Evolutionary conservation across 192 early-diverging fungal genomes (phyloP).

Genomic region (Podila minutissima): DNA sequence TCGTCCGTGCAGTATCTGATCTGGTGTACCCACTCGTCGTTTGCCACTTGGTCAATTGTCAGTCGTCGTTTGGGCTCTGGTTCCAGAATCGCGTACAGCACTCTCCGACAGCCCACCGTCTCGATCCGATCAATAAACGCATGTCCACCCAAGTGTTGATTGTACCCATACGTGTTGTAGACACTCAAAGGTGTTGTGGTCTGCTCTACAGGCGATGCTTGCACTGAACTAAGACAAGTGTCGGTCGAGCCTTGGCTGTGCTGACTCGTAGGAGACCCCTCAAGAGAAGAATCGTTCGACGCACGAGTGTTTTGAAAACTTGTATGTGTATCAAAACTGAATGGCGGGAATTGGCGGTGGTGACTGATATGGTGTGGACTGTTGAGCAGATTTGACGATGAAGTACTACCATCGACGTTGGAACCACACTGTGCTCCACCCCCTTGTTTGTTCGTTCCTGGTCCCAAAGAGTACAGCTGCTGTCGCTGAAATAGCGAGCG

Average conservation of each 20-base stretch:
- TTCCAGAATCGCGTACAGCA: constrained; percentile 83
- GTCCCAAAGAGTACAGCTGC: neutral
- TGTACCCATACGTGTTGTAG: constrained; percentile 62
- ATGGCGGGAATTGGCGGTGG: constrained; percentile 19
- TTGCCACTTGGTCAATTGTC: constrained; percentile 76
- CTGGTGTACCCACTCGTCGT: constrained; percentile 77
- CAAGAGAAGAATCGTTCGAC: neutral
- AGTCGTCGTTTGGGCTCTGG: constrained; percentile 76
- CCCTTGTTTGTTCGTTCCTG: too few relatives aligned
- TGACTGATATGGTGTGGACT: constrained; percentile 11
- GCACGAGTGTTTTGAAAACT: neutral
- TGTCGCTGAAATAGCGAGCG: constrained; percentile 19
- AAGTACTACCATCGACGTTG: neutral
- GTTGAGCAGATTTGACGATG: neutral
- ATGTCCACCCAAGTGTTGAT: constrained; percentile 60
- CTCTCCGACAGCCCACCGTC: constrained; percentile 64
- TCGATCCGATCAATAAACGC: constrained; percentile 79
- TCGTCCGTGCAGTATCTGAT: constrained; percentile 65
- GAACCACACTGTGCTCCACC: neutral
- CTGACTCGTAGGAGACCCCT: neutral
- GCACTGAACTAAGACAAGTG: constrained; percentile 4
- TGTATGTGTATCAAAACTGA: neutral
- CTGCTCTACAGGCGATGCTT: constrained; percentile 1
- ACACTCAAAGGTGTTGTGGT: neutral
- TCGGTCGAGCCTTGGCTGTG: constrained; percentile 4